A percentile compares a stretch with the other conserved stretches of the same genome.
phyloP scores from a whole-genome alignment of 2,329 filamentous ascomycete genomes.

The Nemania sp. region DNA sequence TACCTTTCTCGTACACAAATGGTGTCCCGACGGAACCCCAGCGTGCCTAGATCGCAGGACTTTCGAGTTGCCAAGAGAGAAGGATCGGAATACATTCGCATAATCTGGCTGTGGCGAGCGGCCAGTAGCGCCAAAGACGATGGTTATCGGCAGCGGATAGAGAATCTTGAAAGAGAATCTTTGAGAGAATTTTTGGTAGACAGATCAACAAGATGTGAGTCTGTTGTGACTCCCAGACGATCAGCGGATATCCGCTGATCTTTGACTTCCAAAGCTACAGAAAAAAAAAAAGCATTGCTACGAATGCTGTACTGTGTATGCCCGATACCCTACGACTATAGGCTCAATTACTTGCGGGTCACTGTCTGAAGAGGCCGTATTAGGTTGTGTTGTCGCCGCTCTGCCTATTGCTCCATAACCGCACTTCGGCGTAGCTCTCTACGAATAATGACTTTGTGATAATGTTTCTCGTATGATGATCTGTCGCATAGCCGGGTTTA shows the following conservation, averaged over 20 bases:
- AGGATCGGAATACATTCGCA: too few species aligned
- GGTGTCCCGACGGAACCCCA: too few species aligned
- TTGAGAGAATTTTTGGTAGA: conserved; percentile 10
- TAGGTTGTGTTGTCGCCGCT: conserved; percentile 7
- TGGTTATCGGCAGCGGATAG: conserved; percentile 1
- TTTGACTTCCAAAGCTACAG: not conserved
- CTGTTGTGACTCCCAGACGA: not conserved
- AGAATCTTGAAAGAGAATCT: not conserved
- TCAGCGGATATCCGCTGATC: conserved; percentile 5
- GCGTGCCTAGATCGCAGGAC: too few species aligned
- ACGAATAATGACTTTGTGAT: not conserved
- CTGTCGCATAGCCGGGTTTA: not conserved
- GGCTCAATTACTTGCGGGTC: not conserved
- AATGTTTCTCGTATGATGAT: not conserved
- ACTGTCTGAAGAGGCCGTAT: not conserved
- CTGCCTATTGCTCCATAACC: not conserved
- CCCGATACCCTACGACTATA: not conserved
- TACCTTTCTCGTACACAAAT: too few species aligned
- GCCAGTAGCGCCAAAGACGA: not conserved
- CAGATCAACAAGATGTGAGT: conserved; percentile 23
- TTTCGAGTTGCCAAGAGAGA: too few species aligned
- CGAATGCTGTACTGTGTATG: not conserved
- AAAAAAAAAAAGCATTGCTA: not conserved
- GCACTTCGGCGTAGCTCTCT: not conserved
- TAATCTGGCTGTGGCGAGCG: too few species aligned